A percentile compares a stretch with the other conserved stretches of the same genome.
Evolutionary conservation across 352 stramenopile genomes (phyloP).

Genomic region (Phytophthora constricta): DNA sequence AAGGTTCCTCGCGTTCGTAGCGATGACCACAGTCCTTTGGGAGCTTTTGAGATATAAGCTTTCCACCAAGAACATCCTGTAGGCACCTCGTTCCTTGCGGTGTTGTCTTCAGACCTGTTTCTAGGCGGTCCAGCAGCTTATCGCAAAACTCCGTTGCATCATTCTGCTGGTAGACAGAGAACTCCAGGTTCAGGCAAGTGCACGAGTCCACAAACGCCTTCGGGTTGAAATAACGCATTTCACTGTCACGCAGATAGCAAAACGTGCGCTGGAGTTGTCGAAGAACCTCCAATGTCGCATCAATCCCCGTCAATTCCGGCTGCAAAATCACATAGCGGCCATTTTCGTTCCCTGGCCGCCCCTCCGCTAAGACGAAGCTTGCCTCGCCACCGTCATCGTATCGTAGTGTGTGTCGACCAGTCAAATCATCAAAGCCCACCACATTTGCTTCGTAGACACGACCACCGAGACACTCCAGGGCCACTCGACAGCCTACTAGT

Average conservation of each 20-base stretch:
- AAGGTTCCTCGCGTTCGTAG: slow-evolving; percentile 96
- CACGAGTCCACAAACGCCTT: slow-evolving; percentile 91
- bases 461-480: slow-evolving; percentile 94
- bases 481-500: slow-evolving; percentile 83
- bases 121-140: slow-evolving; percentile 98
- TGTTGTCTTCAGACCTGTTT: slow-evolving; percentile 94
- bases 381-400: slow-evolving; percentile 91
- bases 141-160: slow-evolving; percentile 99
- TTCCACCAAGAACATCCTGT: slow-evolving; percentile 76
- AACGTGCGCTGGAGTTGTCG: slow-evolving; percentile 91
- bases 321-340: slow-evolving; percentile 92
- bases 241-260: slow-evolving; percentile 86
- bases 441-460: slow-evolving; percentile 95
- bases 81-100: slow-evolving; percentile 83
- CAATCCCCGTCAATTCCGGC: slow-evolving; percentile 73
- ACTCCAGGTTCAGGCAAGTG: slow-evolving; percentile 91
- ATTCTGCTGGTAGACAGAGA: slow-evolving; percentile 99
- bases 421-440: slow-evolving; percentile 85
- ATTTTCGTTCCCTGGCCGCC: slow-evolving; percentile 96
- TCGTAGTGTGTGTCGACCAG: slow-evolving; percentile 76
- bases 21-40: slow-evolving; percentile 90
- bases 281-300: slow-evolving; percentile 89
- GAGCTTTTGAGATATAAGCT: slow-evolving; percentile 91
- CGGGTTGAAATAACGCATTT: slow-evolving; percentile 87
- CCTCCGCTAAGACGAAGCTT: slow-evolving; percentile 91